Percentiles rank a stretch among this genome's conserved stretches.
These are phyloP conservation scores for Fusarium nurragi DNA, from an alignment of 2,329 filamentous ascomycete genomes.

Conservation along the genomic window DNA sequence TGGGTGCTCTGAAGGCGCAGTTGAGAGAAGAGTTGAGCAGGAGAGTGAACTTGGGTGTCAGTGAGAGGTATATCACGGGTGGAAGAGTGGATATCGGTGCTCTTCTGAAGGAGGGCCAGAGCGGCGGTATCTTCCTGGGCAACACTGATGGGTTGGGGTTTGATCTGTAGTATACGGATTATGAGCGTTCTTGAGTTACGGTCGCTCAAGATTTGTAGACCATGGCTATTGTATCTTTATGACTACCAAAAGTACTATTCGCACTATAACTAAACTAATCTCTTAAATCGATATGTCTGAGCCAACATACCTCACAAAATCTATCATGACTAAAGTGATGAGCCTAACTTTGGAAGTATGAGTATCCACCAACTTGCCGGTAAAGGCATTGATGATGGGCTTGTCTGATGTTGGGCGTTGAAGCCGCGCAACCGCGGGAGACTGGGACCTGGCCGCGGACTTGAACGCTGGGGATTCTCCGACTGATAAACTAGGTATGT, in stretches of 20 bases:
- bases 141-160: slow-evolving; percentile 53
- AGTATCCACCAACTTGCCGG: too few species aligned
- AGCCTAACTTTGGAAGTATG: background rate
- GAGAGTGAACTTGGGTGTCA: slow-evolving; percentile 87
- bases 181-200: slow-evolving; percentile 2
- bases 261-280: background rate
- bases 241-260: slow-evolving; percentile 3
- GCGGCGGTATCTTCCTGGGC: slow-evolving; percentile 53
- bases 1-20: slow-evolving; percentile 75
- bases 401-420: background rate
- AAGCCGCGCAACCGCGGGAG: slow-evolving; percentile 16
- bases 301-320: background rate
- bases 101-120: slow-evolving; percentile 69
- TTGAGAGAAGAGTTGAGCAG: slow-evolving; percentile 75
- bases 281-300: background rate
- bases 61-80: slow-evolving; percentile 84
- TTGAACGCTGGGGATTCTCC: background rate
- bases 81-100: slow-evolving; percentile 85
- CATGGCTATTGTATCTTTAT: background rate
- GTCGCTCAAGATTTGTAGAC: background rate
- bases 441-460: slow-evolving; percentile 9
- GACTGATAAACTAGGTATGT: background rate
- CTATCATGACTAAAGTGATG: background rate
- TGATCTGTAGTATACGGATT: slow-evolving; percentile 34
- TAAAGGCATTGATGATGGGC: background rate